Conservation (phyloP, 352 stramenopile genomes). For the Phytopythium montanum region DNA sequence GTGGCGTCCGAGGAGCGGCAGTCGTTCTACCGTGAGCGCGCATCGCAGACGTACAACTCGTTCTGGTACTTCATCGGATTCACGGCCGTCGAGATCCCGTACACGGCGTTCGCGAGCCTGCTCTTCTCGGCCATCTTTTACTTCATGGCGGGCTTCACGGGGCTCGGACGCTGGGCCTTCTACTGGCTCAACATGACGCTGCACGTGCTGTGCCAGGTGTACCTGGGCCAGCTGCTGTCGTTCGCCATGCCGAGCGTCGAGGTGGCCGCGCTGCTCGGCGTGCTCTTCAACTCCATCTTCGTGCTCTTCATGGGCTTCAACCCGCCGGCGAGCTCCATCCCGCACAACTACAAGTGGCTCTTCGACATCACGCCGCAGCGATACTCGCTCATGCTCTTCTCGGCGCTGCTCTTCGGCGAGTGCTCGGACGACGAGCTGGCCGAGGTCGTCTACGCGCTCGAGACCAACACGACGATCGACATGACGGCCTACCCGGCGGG, state of each 20-base stretch:
- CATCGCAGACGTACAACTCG: conserved; percentile 85
- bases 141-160: conserved; percentile 26
- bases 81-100: conserved; percentile 66
- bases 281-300: conserved; percentile 45
- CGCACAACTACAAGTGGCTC: conserved; percentile 29
- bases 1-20: conserved; percentile 67
- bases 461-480: conserved; percentile 12
- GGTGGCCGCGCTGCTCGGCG: conserved; percentile 26
- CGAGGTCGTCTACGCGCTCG: conserved; percentile 10
- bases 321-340: conserved; percentile 26
- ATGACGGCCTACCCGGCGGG: conserved; percentile 18
- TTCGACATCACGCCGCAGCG: conserved; percentile 33
- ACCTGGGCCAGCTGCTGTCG: conserved; percentile 30
- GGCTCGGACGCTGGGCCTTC: conserved; percentile 15
- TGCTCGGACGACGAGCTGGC: conserved; percentile 22
- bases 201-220: conserved; percentile 35
- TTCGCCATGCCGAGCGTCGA: conserved; percentile 34
- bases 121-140: conserved; percentile 35
- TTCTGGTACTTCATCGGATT: conserved; percentile 77
- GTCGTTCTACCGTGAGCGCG: conserved; percentile 89
- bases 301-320: conserved; percentile 54
- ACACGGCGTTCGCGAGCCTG: conserved; percentile 24
- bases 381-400: conserved; percentile 25
- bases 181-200: conserved; percentile 33
- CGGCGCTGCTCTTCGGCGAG: conserved; percentile 22